phyloP scores from a whole-genome alignment of 306 rosid species.

The Dalbergia oliveri region DNA sequence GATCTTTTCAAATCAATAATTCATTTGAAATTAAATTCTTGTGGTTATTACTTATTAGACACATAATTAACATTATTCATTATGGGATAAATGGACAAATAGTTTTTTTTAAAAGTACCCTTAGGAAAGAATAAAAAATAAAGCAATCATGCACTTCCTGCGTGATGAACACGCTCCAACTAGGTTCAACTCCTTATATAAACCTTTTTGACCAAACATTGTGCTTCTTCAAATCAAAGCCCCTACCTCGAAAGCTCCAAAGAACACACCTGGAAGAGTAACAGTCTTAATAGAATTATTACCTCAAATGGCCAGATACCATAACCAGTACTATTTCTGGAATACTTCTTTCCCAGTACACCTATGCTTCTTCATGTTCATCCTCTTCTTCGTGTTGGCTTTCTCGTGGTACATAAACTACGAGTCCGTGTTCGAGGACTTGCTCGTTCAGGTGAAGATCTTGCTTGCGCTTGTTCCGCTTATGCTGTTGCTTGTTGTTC shows the following conservation, averaged over 20 bases:
- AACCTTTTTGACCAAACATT: conserved; percentile 12
- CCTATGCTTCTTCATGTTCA: conserved; percentile 60
- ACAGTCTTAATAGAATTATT: background rate
- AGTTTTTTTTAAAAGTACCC: background rate
- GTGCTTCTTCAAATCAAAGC: conserved; percentile 33
- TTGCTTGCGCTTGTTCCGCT: conserved; percentile 68
- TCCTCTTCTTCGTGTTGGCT: conserved; percentile 61
- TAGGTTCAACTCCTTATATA: conserved; percentile 41
- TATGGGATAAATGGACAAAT: background rate
- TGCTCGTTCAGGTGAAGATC: conserved; percentile 63
- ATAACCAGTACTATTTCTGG: conserved; percentile 55
- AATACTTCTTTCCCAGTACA: conserved; percentile 66
- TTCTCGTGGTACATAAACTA: conserved; percentile 84
- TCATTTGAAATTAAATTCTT: too few species aligned
- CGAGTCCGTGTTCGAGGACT: conserved; percentile 64
- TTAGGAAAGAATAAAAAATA: background rate
- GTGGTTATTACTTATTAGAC: too few species aligned
- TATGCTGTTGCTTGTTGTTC: conserved; percentile 58
- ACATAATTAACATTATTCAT: too few species aligned
- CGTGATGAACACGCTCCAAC: background rate
- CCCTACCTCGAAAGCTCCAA: conserved; percentile 27
- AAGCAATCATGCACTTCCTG: background rate
- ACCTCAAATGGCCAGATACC: conserved; percentile 59
- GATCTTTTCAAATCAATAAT: too few species aligned
- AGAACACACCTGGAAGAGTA: conserved; percentile 1